Percentiles rank a stretch among this genome's conserved stretches.
phyloP scores from a whole-genome alignment of 2,329 filamentous ascomycete species.

The Monilinia vaccinii-corymbosi region DNA sequence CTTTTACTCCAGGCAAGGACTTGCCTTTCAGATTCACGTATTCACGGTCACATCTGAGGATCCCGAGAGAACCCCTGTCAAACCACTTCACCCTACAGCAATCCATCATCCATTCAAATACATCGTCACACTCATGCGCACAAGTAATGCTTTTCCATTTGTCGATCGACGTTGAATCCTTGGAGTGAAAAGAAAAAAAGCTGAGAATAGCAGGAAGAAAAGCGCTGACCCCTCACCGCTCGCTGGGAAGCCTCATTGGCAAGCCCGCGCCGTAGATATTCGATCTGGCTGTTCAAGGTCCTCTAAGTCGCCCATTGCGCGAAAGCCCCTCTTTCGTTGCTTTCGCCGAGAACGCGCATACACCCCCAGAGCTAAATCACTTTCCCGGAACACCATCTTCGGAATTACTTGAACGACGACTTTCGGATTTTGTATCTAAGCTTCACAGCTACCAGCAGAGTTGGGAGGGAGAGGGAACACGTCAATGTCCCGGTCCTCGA shows the following conservation, averaged over 20 bases:
- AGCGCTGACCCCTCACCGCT: slow-evolving; percentile 20
- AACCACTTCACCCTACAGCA: slow-evolving; percentile 25
- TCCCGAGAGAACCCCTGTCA: slow-evolving; percentile 20
- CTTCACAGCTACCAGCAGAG: slow-evolving; percentile 30
- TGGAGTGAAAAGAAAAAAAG: slow-evolving; percentile 17
- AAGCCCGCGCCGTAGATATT: slow-evolving; percentile 21
- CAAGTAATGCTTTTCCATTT: slow-evolving; percentile 20
- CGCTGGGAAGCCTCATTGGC: slow-evolving; percentile 23
- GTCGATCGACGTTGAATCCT: slow-evolving; percentile 12
- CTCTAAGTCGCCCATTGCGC: slow-evolving; percentile 28
- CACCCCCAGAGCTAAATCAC: slow-evolving; percentile 24
- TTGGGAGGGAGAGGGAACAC: slow-evolving; percentile 30
- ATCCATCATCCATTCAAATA: slow-evolving; percentile 18
- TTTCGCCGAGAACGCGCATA: slow-evolving; percentile 27
- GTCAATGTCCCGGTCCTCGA: slow-evolving; percentile 50
- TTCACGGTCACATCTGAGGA: slow-evolving; percentile 11
- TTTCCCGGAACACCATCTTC: slow-evolving; percentile 24
- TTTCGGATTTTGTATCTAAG: slow-evolving; percentile 29
- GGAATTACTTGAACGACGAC: slow-evolving; percentile 25
- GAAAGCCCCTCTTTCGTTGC: slow-evolving; percentile 28
- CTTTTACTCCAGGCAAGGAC: slow-evolving; percentile 11
- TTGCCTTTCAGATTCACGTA: slow-evolving; percentile 12
- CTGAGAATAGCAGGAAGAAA: slow-evolving; percentile 19
- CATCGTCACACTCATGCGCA: slow-evolving; percentile 14
- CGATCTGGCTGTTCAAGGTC: slow-evolving; percentile 35